Conservation (phyloP, 2,329 filamentous ascomycete genomes). For the Fusarium beomiforme region DNA sequence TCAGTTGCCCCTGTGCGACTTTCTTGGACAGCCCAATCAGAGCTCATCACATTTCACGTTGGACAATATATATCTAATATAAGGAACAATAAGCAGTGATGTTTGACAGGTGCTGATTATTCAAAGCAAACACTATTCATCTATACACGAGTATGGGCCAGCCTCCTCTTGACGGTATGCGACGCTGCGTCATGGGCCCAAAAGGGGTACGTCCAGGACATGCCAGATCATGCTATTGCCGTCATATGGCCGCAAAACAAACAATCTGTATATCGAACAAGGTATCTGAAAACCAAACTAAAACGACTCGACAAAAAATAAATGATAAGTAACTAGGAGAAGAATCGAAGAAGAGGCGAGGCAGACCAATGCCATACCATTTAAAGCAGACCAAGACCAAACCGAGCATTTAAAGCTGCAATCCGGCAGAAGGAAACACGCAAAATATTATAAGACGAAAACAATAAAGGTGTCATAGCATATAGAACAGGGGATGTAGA, state of each 20-base stretch:
- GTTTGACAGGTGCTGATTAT: slow-evolving; percentile 46
- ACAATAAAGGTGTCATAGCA: slow-evolving; percentile 52
- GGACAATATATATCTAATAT: background rate
- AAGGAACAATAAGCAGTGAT: background rate
- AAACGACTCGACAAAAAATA: slow-evolving; percentile 35
- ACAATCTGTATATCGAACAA: slow-evolving; percentile 66
- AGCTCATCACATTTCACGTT: background rate
- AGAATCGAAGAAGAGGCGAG: slow-evolving; percentile 37
- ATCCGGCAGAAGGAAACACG: slow-evolving; percentile 17
- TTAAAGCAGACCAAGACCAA: background rate
- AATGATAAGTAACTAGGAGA: slow-evolving; percentile 39
- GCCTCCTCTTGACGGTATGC: slow-evolving; percentile 41
- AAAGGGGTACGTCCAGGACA: slow-evolving; percentile 16
- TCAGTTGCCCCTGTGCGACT: background rate
- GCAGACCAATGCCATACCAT: slow-evolving; percentile 35
- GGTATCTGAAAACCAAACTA: slow-evolving; percentile 60
- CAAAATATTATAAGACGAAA: slow-evolving; percentile 43
- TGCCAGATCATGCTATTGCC: slow-evolving; percentile 35
- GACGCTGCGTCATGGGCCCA: slow-evolving; percentile 15
- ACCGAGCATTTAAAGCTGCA: slow-evolving; percentile 25
- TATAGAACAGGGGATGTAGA: slow-evolving; percentile 54
- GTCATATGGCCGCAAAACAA: slow-evolving; percentile 42
- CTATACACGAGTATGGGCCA: slow-evolving; percentile 50
- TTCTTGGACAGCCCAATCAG: background rate
- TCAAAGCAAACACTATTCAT: slow-evolving; percentile 47